Conservation (phyloP, 2,329 filamentous ascomycete species). For the Xylaria sp. region DNA sequence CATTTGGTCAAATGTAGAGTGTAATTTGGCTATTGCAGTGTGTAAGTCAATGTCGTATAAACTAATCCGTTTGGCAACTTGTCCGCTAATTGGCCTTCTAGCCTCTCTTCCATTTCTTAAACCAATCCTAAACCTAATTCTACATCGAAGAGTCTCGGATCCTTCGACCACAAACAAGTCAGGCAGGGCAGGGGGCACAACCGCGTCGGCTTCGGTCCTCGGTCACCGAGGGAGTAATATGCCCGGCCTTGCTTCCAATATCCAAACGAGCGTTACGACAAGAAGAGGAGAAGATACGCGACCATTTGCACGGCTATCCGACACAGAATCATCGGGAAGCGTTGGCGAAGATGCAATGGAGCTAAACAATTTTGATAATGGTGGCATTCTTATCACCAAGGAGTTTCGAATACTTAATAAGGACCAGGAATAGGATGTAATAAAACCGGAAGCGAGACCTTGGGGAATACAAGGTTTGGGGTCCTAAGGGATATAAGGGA, state of each 20-base stretch:
- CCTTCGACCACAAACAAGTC: neutral
- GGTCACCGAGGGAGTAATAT: neutral
- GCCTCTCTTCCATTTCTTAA: neutral
- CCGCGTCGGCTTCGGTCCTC: neutral
- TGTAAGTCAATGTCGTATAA: neutral
- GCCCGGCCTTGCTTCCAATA: neutral
- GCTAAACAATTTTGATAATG: neutral
- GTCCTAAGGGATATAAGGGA: no score
- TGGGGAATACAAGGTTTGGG: neutral
- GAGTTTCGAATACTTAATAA: neutral
- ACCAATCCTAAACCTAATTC: neutral
- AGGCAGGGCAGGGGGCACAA: neutral
- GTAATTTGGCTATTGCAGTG: neutral
- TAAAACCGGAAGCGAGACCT: neutral
- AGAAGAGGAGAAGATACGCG: neutral
- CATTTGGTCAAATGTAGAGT: neutral
- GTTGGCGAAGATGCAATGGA: neutral
- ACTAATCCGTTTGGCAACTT: neutral
- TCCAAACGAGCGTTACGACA: neutral
- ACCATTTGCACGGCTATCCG: neutral
- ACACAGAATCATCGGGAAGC: neutral
- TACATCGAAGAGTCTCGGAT: neutral
- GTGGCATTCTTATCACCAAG: neutral
- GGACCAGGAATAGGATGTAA: neutral
- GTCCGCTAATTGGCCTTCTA: neutral